phyloP scores from a whole-genome alignment of 495 filamentous ascomycete species.

The Tetracladium setigerum region DNA sequence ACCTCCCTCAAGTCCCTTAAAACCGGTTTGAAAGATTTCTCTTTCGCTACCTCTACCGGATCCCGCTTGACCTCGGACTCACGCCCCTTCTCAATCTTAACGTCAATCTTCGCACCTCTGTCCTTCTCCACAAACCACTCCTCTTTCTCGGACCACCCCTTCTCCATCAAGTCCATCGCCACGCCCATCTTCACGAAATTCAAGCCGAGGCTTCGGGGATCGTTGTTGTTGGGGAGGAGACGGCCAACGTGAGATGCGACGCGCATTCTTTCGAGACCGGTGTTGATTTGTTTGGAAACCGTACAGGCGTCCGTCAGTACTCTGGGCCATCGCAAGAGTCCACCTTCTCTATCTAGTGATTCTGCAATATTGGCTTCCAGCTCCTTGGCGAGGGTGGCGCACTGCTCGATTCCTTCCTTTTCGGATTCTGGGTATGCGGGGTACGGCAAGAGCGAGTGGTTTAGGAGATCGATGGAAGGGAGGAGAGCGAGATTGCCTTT shows the following conservation, averaged over 20 bases:
- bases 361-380: neutral
- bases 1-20: too few relatives aligned
- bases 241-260: conserved; percentile 6
- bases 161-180: conserved; percentile 6
- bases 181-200: conserved; percentile 3
- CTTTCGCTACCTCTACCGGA: neutral
- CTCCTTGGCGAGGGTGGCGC: neutral
- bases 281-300: conserved; percentile 1
- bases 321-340: conserved; percentile 12
- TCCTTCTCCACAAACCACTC: too few relatives aligned
- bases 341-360: conserved; percentile 4
- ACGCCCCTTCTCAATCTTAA: neutral
- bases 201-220: neutral
- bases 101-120: too few relatives aligned
- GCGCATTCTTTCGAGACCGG: conserved; percentile 1
- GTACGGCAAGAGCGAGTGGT: conserved; percentile 24
- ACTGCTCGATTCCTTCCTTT: conserved; percentile 1
- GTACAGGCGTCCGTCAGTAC: conserved; percentile 4
- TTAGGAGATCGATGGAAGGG: conserved; percentile 20
- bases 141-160: neutral
- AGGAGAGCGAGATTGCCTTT: conserved; percentile 12
- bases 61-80: neutral
- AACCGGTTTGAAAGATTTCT: too few relatives aligned
- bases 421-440: conserved; percentile 6
- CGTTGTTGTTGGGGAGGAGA: too few relatives aligned